Conservation (phyloP, 139 green algal genomes). For the Edaphochlamys debaryana region DNA sequence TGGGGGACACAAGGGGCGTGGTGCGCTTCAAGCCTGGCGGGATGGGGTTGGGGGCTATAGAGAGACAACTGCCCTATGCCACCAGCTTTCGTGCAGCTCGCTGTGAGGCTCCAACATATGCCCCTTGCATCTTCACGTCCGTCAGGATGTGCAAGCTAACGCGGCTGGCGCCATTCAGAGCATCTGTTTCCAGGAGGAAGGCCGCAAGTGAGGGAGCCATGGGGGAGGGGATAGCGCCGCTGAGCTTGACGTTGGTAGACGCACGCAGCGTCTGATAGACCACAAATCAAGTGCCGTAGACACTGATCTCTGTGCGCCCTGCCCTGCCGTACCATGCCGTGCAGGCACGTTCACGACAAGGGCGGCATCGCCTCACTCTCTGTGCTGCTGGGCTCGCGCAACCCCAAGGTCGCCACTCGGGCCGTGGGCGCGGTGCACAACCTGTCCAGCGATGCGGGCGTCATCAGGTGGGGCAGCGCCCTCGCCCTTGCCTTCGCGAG, state of each 20-base stretch:
- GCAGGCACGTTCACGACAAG: slow-evolving; percentile 16
- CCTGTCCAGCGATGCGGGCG: slow-evolving; percentile 69
- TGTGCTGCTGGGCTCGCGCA: slow-evolving; percentile 3
- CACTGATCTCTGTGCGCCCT: no score
- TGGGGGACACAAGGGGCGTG: neutral
- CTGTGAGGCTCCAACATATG: no score
- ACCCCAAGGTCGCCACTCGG: slow-evolving; percentile 62
- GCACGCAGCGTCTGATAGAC: no score
- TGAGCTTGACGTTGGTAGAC: no score
- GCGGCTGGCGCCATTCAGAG: slow-evolving; percentile 80
- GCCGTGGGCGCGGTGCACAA: slow-evolving; percentile 84
- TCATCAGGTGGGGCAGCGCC: slow-evolving; percentile 55
- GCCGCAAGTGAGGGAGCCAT: no score
- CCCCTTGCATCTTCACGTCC: no score
- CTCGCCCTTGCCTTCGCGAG: no score
- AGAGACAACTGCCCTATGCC: no score
- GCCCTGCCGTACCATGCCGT: no score
- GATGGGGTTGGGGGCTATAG: neutral
- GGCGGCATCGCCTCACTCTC: slow-evolving; percentile 28
- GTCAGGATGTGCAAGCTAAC: slow-evolving; percentile 69
- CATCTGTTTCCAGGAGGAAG: slow-evolving; percentile 71
- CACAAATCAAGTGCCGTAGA: no score
- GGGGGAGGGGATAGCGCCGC: no score
- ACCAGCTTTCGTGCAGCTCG: no score
- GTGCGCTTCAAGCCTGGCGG: neutral